Evolutionary conservation across 2,329 filamentous ascomycete genomes (phyloP).

Genomic region (Epichloe sibirici): DNA sequence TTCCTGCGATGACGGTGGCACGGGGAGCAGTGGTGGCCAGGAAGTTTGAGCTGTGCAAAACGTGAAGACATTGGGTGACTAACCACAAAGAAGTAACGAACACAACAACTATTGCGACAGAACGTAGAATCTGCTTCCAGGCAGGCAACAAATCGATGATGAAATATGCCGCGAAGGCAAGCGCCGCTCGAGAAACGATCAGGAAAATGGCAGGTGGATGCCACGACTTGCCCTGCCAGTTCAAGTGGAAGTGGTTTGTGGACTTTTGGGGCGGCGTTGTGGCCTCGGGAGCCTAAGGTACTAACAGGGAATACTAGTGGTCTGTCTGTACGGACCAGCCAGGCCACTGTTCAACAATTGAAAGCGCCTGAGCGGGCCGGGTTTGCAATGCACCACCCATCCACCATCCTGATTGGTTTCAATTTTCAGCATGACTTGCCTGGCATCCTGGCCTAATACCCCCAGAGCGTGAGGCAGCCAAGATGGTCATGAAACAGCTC

Average conservation of each 20-base stretch:
- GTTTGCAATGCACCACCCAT: background rate
- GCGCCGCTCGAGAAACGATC: background rate
- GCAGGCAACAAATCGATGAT: constrained; percentile 17
- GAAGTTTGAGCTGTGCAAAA: background rate
- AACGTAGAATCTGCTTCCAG: constrained; percentile 26
- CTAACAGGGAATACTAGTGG: background rate
- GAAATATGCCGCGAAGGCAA: constrained; percentile 1
- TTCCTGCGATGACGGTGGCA: background rate
- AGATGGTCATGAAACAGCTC: background rate
- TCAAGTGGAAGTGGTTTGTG: background rate
- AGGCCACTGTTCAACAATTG: background rate
- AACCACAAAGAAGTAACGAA: constrained; percentile 14
- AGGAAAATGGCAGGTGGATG: background rate
- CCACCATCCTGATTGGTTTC: background rate
- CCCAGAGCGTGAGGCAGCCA: background rate
- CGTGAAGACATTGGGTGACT: constrained; percentile 1
- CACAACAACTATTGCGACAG: constrained; percentile 12
- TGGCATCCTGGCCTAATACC: background rate
- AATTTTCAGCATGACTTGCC: background rate
- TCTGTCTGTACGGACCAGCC: background rate
- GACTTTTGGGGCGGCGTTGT: constrained; percentile 1
- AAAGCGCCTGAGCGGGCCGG: background rate
- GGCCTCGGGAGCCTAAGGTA: background rate
- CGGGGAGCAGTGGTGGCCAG: background rate
- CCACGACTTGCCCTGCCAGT: background rate